Evolutionary conservation across 1,284 basidiomycete species (phyloP).

Genomic region (Leccinum fuscescens): DNA sequence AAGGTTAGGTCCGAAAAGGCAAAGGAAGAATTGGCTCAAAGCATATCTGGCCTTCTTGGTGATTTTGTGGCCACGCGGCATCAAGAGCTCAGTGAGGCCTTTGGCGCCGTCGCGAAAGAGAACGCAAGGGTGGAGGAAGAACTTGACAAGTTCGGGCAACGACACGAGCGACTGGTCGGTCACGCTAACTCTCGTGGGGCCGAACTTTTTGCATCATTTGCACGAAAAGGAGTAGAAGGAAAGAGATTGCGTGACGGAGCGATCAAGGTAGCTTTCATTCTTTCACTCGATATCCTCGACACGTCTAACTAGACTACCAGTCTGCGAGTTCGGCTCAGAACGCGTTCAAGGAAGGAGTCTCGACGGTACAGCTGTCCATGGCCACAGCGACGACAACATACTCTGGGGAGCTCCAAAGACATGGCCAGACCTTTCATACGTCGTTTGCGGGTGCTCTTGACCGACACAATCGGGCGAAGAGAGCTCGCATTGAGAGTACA

Average conservation of each 20-base stretch:
- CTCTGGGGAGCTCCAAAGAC: conserved; percentile 51
- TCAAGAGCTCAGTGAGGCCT: conserved; percentile 59
- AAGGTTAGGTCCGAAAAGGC: conserved; percentile 62
- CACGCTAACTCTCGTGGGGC: conserved; percentile 40
- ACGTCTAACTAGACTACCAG: conserved; percentile 38
- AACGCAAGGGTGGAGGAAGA: conserved; percentile 56
- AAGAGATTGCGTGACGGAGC: conserved; percentile 57
- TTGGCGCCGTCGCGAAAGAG: conserved; percentile 53
- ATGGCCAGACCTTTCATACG: conserved; percentile 43
- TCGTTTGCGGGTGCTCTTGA: conserved; percentile 55
- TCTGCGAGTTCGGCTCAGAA: conserved; percentile 40
- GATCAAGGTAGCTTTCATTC: conserved; percentile 48
- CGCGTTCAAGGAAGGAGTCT: conserved; percentile 44
- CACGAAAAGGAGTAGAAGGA: conserved; percentile 49
- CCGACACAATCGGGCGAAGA: conserved; percentile 59
- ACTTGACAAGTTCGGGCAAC: conserved; percentile 46
- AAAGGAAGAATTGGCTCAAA: conserved; percentile 70
- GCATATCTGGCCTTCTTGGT: conserved; percentile 68
- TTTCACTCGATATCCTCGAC: neutral
- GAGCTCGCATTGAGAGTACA: conserved; percentile 61
- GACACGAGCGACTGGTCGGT: conserved; percentile 48
- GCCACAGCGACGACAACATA: conserved; percentile 51
- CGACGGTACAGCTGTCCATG: conserved; percentile 45
- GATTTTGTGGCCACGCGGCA: conserved; percentile 73
- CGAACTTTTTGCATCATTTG: conserved; percentile 42